These are phyloP conservation scores for Diplodia seriata DNA, from an alignment of 2,329 filamentous ascomycete genomes.

Conservation along the genomic window DNA sequence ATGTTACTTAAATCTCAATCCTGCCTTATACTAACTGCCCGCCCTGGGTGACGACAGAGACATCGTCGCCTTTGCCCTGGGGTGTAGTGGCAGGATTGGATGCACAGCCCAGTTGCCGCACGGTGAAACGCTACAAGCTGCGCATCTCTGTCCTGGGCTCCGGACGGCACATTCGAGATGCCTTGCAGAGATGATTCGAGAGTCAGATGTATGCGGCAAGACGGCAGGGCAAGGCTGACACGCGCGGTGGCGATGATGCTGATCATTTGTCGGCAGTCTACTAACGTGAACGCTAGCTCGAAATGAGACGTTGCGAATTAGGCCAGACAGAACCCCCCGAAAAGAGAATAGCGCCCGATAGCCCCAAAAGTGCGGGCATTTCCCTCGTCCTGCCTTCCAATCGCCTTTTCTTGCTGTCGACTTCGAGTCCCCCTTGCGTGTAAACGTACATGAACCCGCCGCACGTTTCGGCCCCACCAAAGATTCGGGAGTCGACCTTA, in stretches of 20 bases:
- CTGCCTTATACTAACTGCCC: background rate
- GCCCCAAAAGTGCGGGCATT: background rate
- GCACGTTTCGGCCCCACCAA: constrained; percentile 46
- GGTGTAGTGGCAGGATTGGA: background rate
- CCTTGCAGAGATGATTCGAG: no score
- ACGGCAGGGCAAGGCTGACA: no score
- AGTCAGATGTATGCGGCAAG: no score
- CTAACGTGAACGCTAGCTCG: constrained; percentile 12
- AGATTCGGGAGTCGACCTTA: constrained; percentile 40
- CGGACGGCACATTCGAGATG: no score
- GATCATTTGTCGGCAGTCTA: background rate
- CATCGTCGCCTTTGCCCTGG: background rate
- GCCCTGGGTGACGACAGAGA: background rate
- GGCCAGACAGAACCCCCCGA: constrained; percentile 11
- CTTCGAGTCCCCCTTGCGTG: no score
- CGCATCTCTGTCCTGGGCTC: background rate
- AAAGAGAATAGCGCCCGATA: constrained; percentile 20
- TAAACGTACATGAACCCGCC: no score
- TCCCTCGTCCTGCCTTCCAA: background rate
- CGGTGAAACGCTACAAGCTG: background rate
- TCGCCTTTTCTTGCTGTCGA: no score
- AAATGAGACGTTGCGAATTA: constrained; percentile 12
- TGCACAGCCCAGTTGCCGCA: background rate
- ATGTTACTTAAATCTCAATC: background rate
- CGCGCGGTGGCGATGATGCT: no score